Base-by-base conservation (phyloP, 2,329 filamentous ascomycete species). In the Ophiostoma australiae region DNA sequence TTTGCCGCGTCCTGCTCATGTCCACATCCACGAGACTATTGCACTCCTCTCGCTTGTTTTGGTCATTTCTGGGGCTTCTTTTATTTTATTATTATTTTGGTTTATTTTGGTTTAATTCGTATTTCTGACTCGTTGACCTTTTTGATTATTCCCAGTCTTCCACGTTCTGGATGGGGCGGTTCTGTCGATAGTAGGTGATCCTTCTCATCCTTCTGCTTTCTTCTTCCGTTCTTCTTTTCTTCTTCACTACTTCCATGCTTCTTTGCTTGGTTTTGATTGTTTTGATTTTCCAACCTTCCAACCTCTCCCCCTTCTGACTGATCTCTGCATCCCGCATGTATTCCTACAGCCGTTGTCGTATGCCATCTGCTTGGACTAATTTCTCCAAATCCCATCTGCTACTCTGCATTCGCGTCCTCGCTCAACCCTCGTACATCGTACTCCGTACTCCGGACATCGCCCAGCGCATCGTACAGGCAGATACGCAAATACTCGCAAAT, bases 21-120 rank as follows among this genome's bases (percentile, higher is more conserved):
- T 27, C n/a, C 52, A 58, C 52, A 58, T 17, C 52, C 52, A 58
- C 23, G 52, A 58, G 52, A 58, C 52, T 58, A 58, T 58, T 58
- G 52, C 52, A 23, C 15, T 48, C 44, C 15, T 27, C 52, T 58
- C 52, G 10, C 52, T 58, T 58, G n/a, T 58, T 27, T 58, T 27
- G 52, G 52, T 27, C 52, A 27, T 58, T 58, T 58, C 52, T 58
- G 52, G 52, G 52, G 52, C 52, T 7, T 7, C 10, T 58, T 27
- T 31, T 23, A 55, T 31, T 23, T 58, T n/a, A n/a, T n/a, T n/a
- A n/a, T n/a, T n/a, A n/a, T n/a, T n/a, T n/a, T n/a, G n/a, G 1
- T 20, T 41, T 41, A 41, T 41, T 41, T 15, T 27, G 23, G 4
- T 15, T 15, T 55, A 4, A 17, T 55, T 55, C 10, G 27, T 31